Base-by-base conservation (phyloP, 306 rosid species). In the Cucurbita maxima region DNA sequence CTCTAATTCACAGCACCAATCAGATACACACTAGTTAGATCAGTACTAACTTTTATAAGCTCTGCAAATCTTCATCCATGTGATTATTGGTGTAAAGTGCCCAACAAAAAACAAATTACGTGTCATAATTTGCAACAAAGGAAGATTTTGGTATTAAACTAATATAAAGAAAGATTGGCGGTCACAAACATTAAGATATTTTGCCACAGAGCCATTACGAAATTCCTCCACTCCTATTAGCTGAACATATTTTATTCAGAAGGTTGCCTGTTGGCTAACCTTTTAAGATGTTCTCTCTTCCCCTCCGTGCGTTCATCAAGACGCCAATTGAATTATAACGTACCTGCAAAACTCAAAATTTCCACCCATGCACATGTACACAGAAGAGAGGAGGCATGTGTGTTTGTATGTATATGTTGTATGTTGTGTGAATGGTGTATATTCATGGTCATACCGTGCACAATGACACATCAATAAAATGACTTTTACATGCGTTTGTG, bases 241-340 rank as follows among this genome's bases (percentile, higher is more conserved):
- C 43, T 69, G 57, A 69, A 48, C 43, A 69, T 69, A 69, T 20
- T 69, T 69, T 69, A 69, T 69, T 69, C 41, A 22, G 57, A 69
- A 22, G 73, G 73, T 69, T 67, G 55, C 55, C 72, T 43, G 72
- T 67, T 44, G 40, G 55, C 55, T 67, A 20, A 20, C 72, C 55
- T 67, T 67, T 67, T 19, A n/a, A 10, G 52, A 40, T 40, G 50
- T 41, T 11, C 52, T 6, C 40, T 69, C 43, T 66, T 66, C 72
- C 55, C 54, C 36, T 66, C 54, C 55, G 15, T 44, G 41, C 71
- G 16, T 40, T n/a, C 52, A 37, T 16, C 71, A 63, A 18, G 72
- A 68, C 47, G 57, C 58, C 73, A 14, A 25, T 48, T 69, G 43
- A 47, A 30, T 8, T 69, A 36, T 47, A 0, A 8, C 37, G 48